Percentiles rank a stretch among this genome's conserved stretches.
phyloP scores from a whole-genome alignment of 2,329 filamentous ascomycete genomes.

The Cucurbitaria berberidis region DNA sequence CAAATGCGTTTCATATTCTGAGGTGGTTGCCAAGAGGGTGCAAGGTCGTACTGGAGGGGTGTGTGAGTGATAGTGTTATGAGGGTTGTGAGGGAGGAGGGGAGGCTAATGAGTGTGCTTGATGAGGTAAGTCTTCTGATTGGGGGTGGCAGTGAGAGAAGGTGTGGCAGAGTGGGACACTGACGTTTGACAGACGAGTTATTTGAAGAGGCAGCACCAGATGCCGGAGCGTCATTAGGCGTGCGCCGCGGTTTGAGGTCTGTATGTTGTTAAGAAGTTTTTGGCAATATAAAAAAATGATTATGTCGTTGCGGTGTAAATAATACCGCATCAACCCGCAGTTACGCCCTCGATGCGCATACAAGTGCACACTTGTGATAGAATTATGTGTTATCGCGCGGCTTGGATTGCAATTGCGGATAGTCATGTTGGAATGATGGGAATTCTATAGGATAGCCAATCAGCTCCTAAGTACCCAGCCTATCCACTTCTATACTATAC shows the following conservation, averaged over 20 bases:
- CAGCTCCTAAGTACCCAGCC: background rate
- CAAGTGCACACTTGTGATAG: too few species aligned
- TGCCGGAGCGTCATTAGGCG: slow-evolving; percentile 40
- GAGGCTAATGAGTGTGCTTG: slow-evolving; percentile 48
- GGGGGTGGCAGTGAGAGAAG: background rate
- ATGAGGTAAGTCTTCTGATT: slow-evolving; percentile 44
- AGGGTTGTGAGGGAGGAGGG: slow-evolving; percentile 53
- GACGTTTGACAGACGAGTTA: slow-evolving; percentile 34
- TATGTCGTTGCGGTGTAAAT: too few species aligned
- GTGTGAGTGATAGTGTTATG: slow-evolving; percentile 48
- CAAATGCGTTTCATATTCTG: slow-evolving; percentile 56
- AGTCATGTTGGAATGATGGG: too few species aligned
- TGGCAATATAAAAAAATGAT: background rate
- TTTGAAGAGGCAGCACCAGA: slow-evolving; percentile 47
- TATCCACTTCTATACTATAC: background rate
- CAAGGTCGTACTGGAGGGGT: slow-evolving; percentile 50
- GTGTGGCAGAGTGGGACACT: background rate
- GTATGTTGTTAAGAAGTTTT: background rate
- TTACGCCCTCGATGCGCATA: too few species aligned
- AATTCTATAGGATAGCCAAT: background rate
- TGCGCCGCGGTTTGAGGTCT: background rate
- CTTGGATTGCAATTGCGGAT: too few species aligned
- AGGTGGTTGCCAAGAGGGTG: slow-evolving; percentile 54
- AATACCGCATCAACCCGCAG: too few species aligned
- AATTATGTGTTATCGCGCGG: too few species aligned